Base-by-base conservation (phyloP, 768 basidiomycete species). In the Cystobasidiopsis lactophilus region DNA sequence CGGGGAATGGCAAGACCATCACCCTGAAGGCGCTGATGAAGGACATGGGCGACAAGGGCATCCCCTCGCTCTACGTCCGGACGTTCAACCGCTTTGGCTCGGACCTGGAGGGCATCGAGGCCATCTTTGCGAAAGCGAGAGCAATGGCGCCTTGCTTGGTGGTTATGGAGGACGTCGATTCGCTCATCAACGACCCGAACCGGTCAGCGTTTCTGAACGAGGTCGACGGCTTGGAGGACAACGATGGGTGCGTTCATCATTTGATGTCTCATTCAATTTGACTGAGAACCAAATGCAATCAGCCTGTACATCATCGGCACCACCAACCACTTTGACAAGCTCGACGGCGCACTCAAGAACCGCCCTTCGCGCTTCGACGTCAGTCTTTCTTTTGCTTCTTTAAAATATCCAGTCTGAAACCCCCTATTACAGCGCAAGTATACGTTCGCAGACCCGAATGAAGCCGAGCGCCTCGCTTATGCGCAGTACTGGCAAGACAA, bases 171-270 rank as follows among this genome's bases (percentile, higher is more conserved):
- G 77, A 77, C 58, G 66, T 86, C 5, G 85, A 88, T 60, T 79
- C 79, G 58, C 71, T 85, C 35, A 81, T 88, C 68, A 82, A 75
- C 55, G 75, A 83, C 60, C 47, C 62, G 5, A 85, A 85, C 61
- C 75, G 83, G 29, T 82, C 82, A 2, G 85, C 82, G 71, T 86
- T 86, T 75, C 71, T 88, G 45, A 88, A 88, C 62, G 79, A 85
- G 63, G 55, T 66, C 14, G 84, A 86, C 57, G 84, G 84, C 1
- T 65, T 85, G 30, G 76, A 79, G 62, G 74, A 76, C 29, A 85
- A 85, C 60, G 77, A 85, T 55, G 85, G 85, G 0, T n/a, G n/a
- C n/a, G n/a, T n/a, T n/a, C n/a, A n/a, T n/a, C n/a, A n/a, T n/a
- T n/a, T n/a, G n/a, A n/a, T n/a, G n/a, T n/a, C n/a, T n/a, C n/a